phyloP scores from a whole-genome alignment of 1,284 basidiomycete genomes.

The Rhodotorula sp. region DNA sequence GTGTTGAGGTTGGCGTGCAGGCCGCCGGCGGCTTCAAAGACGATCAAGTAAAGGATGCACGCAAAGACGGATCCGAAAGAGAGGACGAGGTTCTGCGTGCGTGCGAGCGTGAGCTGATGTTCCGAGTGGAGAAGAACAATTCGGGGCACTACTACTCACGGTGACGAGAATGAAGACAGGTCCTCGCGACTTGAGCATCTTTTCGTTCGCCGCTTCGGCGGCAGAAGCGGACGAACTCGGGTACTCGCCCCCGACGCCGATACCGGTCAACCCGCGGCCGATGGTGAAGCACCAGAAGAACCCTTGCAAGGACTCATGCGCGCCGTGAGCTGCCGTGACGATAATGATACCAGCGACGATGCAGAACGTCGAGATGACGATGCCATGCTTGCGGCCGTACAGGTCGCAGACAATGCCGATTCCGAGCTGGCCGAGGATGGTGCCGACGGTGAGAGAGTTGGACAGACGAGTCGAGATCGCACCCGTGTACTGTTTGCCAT shows the following conservation, averaged over 20 bases:
- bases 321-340: constrained; percentile 67
- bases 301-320: constrained; percentile 56
- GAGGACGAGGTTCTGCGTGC: constrained; percentile 43
- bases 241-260: constrained; percentile 66
- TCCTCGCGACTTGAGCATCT: constrained; percentile 61
- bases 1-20: constrained; percentile 59
- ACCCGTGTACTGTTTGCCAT: constrained; percentile 57
- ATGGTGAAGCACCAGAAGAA: constrained; percentile 76
- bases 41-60: constrained; percentile 68
- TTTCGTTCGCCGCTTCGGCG: constrained; percentile 71
- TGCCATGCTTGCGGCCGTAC: constrained; percentile 64
- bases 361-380: constrained; percentile 66
- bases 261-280: constrained; percentile 63
- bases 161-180: constrained; percentile 62
- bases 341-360: constrained; percentile 71
- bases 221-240: constrained; percentile 67
- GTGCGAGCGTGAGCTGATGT: neutral
- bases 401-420: constrained; percentile 57
- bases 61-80: constrained; percentile 66
- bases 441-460: constrained; percentile 59
- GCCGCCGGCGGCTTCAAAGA: constrained; percentile 64
- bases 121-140: neutral
- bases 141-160: neutral
- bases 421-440: constrained; percentile 59
- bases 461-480: constrained; percentile 66